A percentile compares a stretch with the other conserved stretches of the same genome.
These are phyloP conservation scores for Populus davidiana DNA, from an alignment of 345 rosid genomes.

Conservation along the genomic window DNA sequence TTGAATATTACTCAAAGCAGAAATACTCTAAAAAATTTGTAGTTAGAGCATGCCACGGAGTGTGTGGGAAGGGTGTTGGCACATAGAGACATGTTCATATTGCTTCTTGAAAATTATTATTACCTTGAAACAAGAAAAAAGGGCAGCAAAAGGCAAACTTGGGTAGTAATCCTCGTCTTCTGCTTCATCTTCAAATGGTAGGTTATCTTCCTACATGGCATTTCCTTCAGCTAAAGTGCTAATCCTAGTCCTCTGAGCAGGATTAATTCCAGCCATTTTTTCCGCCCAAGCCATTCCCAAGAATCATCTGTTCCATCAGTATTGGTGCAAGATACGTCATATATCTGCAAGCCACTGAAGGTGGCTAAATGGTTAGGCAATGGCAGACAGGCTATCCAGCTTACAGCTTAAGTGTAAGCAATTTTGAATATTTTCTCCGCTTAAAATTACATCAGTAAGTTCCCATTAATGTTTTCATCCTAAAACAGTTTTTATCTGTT, in stretches of 20 bases:
- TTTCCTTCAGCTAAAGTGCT: conserved; percentile 56
- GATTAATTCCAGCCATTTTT: conserved; percentile 65
- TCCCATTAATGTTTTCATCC: background rate
- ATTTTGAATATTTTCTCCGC: background rate
- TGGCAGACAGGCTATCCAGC: background rate
- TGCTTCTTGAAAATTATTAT: background rate
- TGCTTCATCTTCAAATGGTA: conserved; percentile 70
- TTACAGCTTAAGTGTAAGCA: background rate
- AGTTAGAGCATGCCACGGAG: background rate
- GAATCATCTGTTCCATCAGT: conserved; percentile 64
- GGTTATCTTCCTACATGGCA: conserved; percentile 27
- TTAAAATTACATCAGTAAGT: background rate
- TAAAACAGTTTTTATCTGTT: background rate
- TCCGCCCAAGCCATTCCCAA: conserved; percentile 79
- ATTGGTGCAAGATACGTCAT: conserved; percentile 59
- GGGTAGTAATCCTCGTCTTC: conserved; percentile 87
- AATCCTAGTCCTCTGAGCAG: conserved; percentile 80
- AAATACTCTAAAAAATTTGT: background rate
- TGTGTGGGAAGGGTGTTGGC: background rate
- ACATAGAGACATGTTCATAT: background rate
- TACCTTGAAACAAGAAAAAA: conserved; percentile 88
- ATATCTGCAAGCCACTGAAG: conserved; percentile 68
- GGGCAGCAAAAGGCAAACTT: conserved; percentile 92
- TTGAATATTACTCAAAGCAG: background rate
- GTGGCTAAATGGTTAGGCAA: conserved; percentile 7